Conservation (phyloP, 441 rosid genomes). For the Breynia disticha region DNA sequence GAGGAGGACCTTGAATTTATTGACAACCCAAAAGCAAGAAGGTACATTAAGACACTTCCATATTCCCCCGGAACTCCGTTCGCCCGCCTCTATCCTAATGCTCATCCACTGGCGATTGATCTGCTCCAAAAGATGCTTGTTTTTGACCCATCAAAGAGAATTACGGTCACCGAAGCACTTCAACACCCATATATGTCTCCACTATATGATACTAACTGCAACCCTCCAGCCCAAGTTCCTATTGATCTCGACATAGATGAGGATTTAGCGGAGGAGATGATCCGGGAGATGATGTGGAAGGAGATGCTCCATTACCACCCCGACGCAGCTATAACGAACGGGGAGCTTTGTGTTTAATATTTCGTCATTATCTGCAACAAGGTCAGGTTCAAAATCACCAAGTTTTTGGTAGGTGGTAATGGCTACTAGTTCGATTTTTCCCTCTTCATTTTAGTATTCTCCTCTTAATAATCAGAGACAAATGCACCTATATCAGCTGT, state of each 20-base stretch:
- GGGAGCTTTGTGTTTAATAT: neutral
- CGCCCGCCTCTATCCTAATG: constrained; percentile 41
- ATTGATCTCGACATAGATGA: constrained; percentile 52
- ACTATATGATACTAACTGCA: constrained; percentile 38
- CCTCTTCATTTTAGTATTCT: neutral
- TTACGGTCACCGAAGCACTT: constrained; percentile 50
- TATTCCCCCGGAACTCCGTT: constrained; percentile 41
- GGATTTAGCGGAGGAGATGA: constrained; percentile 49
- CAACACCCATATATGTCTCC: constrained; percentile 59
- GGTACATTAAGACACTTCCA: constrained; percentile 45
- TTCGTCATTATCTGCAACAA: neutral
- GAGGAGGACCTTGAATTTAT: constrained; percentile 60
- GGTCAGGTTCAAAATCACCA: neutral
- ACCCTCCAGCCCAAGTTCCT: constrained; percentile 46
- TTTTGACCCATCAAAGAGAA: constrained; percentile 55
- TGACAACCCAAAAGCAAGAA: constrained; percentile 49
- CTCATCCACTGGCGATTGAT: constrained; percentile 47
- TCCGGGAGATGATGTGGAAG: constrained; percentile 60
- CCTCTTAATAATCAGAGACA: neutral
- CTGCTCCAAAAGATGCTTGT: constrained; percentile 60
- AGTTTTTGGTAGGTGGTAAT: neutral
- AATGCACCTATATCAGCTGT: too few species aligned
- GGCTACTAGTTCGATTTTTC: neutral
- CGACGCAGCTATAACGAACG: constrained; percentile 15
- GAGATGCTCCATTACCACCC: constrained; percentile 63